Percentiles rank a stretch among this genome's conserved stretches.
phyloP scores from a whole-genome alignment of 177 flowering plant species.

The Vitis hybrid region DNA sequence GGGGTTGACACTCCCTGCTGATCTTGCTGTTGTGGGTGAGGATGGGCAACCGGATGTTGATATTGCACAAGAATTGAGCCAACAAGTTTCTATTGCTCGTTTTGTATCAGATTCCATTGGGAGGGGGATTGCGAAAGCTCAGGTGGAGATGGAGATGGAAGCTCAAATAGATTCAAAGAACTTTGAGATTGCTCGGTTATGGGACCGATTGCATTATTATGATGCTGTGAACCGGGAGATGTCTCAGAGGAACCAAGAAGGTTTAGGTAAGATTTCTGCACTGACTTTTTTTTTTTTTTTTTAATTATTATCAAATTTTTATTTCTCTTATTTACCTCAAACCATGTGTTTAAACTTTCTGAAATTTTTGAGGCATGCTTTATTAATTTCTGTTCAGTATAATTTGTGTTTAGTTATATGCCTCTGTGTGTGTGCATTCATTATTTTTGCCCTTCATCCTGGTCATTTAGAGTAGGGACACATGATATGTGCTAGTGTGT shows the following conservation, averaged over 20 bases:
- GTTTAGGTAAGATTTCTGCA: constrained; percentile 51
- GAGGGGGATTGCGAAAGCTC: constrained; percentile 71
- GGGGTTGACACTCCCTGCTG: constrained; percentile 58
- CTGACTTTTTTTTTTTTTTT: not conserved
- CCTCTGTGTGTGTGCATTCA: no score
- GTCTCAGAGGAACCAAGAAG: constrained; percentile 91
- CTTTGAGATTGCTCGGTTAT: constrained; percentile 78
- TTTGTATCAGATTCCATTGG: constrained; percentile 71
- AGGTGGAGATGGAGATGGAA: constrained; percentile 71
- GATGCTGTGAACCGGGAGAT: constrained; percentile 85
- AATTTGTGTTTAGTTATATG: no score
- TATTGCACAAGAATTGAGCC: constrained; percentile 48
- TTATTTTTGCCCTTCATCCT: no score
- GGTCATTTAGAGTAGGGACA: no score
- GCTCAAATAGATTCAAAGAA: constrained; percentile 65
- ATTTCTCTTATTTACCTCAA: not conserved
- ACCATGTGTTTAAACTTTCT: no score
- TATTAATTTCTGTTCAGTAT: no score
- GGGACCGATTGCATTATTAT: constrained; percentile 71
- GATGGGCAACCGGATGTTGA: constrained; percentile 27
- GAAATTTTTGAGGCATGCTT: no score
- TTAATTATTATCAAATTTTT: not conserved
- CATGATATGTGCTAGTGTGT: no score
- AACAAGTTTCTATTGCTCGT: constrained; percentile 56
- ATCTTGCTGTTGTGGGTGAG: constrained; percentile 27